These are phyloP conservation scores for Lactifluus piperatus DNA, from an alignment of 768 basidiomycete genomes.

Conservation along the genomic window DNA sequence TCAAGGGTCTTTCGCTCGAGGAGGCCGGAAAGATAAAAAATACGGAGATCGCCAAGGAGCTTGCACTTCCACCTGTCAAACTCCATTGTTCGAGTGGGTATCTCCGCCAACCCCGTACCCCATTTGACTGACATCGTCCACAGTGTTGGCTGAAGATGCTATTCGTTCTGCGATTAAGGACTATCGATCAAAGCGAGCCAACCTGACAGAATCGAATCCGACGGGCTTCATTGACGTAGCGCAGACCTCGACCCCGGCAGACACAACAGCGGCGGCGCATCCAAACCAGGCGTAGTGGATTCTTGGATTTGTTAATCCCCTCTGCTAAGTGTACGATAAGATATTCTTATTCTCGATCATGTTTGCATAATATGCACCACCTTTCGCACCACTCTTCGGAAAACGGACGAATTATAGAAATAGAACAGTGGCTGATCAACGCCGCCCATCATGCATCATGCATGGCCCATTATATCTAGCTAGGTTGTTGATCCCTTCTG, in stretches of 20 bases:
- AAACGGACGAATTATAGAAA: background rate
- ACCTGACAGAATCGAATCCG: conserved; percentile 41
- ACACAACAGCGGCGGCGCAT: conserved; percentile 45
- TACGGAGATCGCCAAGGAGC: conserved; percentile 97
- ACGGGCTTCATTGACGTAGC: conserved; percentile 64
- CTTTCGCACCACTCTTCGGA: background rate
- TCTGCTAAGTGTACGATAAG: conserved; percentile 13
- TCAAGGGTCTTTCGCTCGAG: conserved; percentile 88
- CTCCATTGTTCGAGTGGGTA: conserved; percentile 85
- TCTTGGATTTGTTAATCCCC: background rate
- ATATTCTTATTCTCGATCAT: background rate
- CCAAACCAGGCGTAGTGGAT: conserved; percentile 31
- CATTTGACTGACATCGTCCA: conserved; percentile 5
- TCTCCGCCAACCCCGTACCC: background rate
- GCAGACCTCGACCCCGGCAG: conserved; percentile 44
- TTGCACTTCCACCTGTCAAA: conserved; percentile 93
- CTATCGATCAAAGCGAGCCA: conserved; percentile 77
- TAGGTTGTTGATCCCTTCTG: conserved; percentile 34
- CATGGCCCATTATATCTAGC: background rate
- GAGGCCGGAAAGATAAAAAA: conserved; percentile 97
- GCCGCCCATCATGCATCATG: background rate
- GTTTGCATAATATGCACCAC: background rate
- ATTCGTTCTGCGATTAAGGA: conserved; percentile 97
- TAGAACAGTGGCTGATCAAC: background rate
- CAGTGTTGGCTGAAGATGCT: conserved; percentile 96